Base-by-base conservation (phyloP, 2,329 filamentous ascomycete genomes). In the Tolypocladium nubicola region DNA sequence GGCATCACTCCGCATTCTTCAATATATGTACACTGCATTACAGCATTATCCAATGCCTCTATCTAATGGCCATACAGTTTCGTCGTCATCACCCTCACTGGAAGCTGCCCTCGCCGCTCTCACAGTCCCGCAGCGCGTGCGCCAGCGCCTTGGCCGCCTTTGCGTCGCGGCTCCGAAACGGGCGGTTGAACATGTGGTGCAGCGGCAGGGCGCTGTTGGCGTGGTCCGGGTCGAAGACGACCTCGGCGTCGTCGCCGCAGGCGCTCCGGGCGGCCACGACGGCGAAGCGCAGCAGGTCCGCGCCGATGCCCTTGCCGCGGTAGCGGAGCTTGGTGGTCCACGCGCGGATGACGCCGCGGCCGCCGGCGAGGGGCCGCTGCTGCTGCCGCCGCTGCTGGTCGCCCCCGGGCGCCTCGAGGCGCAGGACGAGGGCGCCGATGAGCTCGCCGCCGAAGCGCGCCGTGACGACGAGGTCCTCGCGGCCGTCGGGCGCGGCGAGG, bases 291-390 rank as follows among this genome's bases (percentile, higher is more conserved):
- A 96, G 73, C 69, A 96, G 71, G 52, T 85, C 87, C 4, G 77
- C 78, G 0, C 90, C 90, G 9, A 94, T 76, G 0, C 90, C 89
- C 59, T 82, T 82, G 35, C 80, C 75, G 23, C 90, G 79, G 70
- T 90, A 94, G 63, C 79, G 78, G 54, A 85, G 71, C 68, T 78
- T 80, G 0, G 91, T 89, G 1, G 90, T 92, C 90, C 90, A 96
- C 3, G 87, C 90, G 19, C 88, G 82, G 55, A 96, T 84, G 38
- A 88, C 72, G 4, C 84, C 87, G 58, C 77, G 79, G 52, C 82
- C 82, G 33, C 79, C 79, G 61, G 75, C 75, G 63, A 50, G 53
- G 30, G 58, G 40, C 52, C 40, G 37, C 11, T 2, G 2, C 37
- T 38, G 37, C 23, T 47, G 43, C 23, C 30, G 43, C 8, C 26